Evolutionary conservation across 2,329 filamentous ascomycete genomes (phyloP).

Genomic region (Ilyonectria robusta): DNA sequence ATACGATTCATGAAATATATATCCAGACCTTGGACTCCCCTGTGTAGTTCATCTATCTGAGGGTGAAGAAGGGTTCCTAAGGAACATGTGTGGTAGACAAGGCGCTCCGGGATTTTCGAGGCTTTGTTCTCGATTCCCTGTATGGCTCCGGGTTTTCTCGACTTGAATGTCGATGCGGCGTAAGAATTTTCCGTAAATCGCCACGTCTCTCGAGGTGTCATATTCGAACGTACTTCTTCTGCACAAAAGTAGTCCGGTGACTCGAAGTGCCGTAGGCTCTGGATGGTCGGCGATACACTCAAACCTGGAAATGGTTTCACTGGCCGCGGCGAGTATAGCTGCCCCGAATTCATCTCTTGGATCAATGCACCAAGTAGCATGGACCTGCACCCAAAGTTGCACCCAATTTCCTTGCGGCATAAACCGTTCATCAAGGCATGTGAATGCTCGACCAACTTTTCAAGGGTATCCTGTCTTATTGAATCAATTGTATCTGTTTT

Average conservation of each 20-base stretch:
- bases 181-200: background rate
- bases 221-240: background rate
- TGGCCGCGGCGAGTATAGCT: constrained; percentile 12
- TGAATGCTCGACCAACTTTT: background rate
- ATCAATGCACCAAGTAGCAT: constrained; percentile 22
- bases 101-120: background rate
- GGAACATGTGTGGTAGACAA: background rate
- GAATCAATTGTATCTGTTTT: constrained; percentile 3
- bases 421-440: background rate
- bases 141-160: background rate
- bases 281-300: background rate
- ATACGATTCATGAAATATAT: no score
- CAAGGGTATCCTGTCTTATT: background rate
- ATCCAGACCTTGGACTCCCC: background rate
- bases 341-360: background rate
- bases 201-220: background rate
- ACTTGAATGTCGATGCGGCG: background rate
- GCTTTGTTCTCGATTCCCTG: background rate
- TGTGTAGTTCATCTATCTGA: background rate
- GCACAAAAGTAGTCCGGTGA: background rate
- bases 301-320: constrained; percentile 2
- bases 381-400: constrained; percentile 18
- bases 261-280: background rate
- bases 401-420: constrained; percentile 6
- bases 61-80: background rate